A percentile compares a stretch with the other conserved stretches of the same genome.
These are phyloP conservation scores for Ilyonectria destructans DNA, from an alignment of 2,329 filamentous ascomycete species.

Conservation along the genomic window DNA sequence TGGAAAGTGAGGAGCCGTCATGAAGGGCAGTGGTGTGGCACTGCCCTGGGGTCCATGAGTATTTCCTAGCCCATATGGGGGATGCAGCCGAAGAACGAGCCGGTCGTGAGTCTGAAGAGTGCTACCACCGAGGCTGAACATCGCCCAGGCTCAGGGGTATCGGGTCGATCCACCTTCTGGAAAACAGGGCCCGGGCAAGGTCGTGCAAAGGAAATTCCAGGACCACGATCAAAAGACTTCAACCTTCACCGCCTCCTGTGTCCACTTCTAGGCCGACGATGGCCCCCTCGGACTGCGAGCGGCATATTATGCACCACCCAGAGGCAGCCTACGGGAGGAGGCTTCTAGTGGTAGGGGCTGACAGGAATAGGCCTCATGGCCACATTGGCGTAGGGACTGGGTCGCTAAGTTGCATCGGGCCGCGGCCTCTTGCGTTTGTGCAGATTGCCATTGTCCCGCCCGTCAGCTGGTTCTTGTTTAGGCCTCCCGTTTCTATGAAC, in stretches of 20 bases:
- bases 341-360: conserved; percentile 44
- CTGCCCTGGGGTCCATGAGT: conserved; percentile 24
- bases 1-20: conserved; percentile 29
- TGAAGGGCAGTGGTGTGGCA: conserved; percentile 25
- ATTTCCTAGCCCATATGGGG: conserved; percentile 31
- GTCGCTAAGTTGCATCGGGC: conserved; percentile 48
- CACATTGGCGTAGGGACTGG: conserved; percentile 45
- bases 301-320: conserved; percentile 44
- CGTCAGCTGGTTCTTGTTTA: conserved; percentile 35
- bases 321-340: conserved; percentile 28
- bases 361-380: conserved; percentile 43
- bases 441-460: conserved; percentile 39
- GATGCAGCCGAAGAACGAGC: conserved; percentile 28
- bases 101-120: conserved; percentile 28
- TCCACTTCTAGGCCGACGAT: conserved; percentile 39
- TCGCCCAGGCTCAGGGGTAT: conserved; percentile 40
- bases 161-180: conserved; percentile 44
- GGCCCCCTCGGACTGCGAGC: conserved; percentile 36
- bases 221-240: conserved; percentile 39
- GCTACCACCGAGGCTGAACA: conserved; percentile 38
- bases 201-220: conserved; percentile 45
- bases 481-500: conserved; percentile 22
- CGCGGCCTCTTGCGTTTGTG: conserved; percentile 46
- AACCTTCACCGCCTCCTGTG: conserved; percentile 49
- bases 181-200: conserved; percentile 36